Evolutionary conservation across 108 stramenopile genomes (phyloP).

Genomic region (Cyclotella distinguenda): DNA sequence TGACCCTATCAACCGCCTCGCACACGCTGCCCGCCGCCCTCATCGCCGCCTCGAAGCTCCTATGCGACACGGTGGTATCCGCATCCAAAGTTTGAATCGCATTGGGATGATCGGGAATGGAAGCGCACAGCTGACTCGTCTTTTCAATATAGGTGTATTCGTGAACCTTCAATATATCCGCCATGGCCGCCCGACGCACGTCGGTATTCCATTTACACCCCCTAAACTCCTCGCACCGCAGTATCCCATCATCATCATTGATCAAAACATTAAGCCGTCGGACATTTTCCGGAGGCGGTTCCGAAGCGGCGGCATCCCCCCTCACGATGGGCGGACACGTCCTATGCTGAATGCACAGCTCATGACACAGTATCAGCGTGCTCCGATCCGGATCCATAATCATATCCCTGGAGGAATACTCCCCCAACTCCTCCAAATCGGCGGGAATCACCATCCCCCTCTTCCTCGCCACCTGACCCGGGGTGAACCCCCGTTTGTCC

Average conservation of each 20-base stretch:
- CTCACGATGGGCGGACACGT: slow-evolving; percentile 85
- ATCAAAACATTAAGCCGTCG: slow-evolving; percentile 76
- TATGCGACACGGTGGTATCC: slow-evolving; percentile 83
- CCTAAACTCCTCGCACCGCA: slow-evolving; percentile 74
- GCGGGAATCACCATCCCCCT: slow-evolving; percentile 84
- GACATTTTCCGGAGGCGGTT: slow-evolving; percentile 88
- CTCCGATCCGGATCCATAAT: slow-evolving; percentile 79
- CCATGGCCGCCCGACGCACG: slow-evolving; percentile 73
- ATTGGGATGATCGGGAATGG: slow-evolving; percentile 81
- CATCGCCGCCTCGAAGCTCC: slow-evolving; percentile 89
- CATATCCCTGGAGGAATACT: slow-evolving; percentile 66
- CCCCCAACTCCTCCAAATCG: slow-evolving; percentile 62
- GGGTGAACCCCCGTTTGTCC: slow-evolving; percentile 79
- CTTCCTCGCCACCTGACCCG: slow-evolving; percentile 75
- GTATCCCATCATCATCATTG: slow-evolving; percentile 79
- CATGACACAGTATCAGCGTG: slow-evolving; percentile 78
- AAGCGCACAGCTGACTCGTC: slow-evolving; percentile 70
- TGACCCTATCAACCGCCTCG: slow-evolving; percentile 84
- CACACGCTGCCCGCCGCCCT: slow-evolving; percentile 89
- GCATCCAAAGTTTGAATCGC: slow-evolving; percentile 83
- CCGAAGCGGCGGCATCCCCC: slow-evolving; percentile 52
- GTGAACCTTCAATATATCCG: slow-evolving; percentile 86
- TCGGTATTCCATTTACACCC: slow-evolving; percentile 68
- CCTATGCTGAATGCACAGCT: slow-evolving; percentile 75
- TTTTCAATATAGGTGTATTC: slow-evolving; percentile 89